Evolutionary conservation across 2,329 filamentous ascomycete species (phyloP), one percentile per base, ranked within the genome.

Genomic region (Calonectria hongkongensis): DNA sequence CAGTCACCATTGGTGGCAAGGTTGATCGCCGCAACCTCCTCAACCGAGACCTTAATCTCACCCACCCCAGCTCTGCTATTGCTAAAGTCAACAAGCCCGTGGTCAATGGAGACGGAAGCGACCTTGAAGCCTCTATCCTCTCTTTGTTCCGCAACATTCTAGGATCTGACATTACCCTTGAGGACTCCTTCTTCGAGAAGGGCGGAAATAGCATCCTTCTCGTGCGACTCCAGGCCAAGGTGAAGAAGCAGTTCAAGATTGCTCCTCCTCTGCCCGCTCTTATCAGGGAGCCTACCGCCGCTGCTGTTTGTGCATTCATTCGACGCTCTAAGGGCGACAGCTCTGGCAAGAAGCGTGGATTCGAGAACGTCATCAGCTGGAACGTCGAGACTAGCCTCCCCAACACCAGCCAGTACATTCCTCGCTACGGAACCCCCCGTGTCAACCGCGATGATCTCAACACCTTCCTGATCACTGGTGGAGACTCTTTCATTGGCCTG

Each of bases 201-300:
- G 79, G 79, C 10, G 78, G 78, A 47, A 79, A 80, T 69, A 78
- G 77, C 39, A 75, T 79, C 45, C 75, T 80, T 12, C 75, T 79
- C 21, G 74, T 80, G 27, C 65, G 79, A 12, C 78, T 81, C 18
- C 77, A 79, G 50, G 76, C 78, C 27, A 74, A 74, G 54, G 66
- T 81, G 47, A 79, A 78, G 70, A 79, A 77, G 62, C 73, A 75
- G 36, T 77, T 80, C 73, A 77, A 77, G 70, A 74, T 79, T 67
- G 76, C 78, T 2, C 76, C 77, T 43, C 73, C 76, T 25, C 70
- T 80, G 2, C 75, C 78, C 15, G 74, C 76, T 25, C 64, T 80
- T 28, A 79, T 80, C 65, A 73, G 77, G 2, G 73, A 79, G 21
- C 78, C 78, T 8, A 80, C 78, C 6, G 76, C 76, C 2, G 72